A percentile compares a stretch with the other conserved stretches of the same genome.
Evolutionary conservation across 2,329 filamentous ascomycete species (phyloP).

Genomic region (Aspergillus phoenicis): DNA sequence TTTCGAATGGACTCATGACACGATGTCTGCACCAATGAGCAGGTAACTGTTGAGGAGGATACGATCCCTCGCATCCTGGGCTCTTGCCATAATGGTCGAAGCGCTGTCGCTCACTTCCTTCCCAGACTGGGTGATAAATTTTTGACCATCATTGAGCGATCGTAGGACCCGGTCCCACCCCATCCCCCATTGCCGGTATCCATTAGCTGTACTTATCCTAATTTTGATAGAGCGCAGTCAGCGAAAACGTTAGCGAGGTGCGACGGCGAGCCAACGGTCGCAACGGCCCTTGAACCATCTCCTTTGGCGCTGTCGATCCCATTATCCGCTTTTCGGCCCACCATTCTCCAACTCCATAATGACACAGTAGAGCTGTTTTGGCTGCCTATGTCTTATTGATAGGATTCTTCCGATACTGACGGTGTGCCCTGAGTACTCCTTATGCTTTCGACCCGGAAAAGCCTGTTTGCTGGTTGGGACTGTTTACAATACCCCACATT

Average conservation of each 20-base stretch:
- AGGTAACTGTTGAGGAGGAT: constrained; percentile 23
- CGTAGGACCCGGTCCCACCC: constrained; percentile 22
- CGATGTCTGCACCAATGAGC: background rate
- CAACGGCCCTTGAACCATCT: constrained; percentile 20
- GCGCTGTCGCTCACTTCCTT: constrained; percentile 28
- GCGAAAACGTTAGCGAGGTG: constrained; percentile 11
- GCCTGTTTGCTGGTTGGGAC: background rate
- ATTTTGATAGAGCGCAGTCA: constrained; percentile 1
- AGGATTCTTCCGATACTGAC: background rate
- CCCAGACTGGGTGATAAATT: constrained; percentile 27
- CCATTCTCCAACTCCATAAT: constrained; percentile 17
- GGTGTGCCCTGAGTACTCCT: background rate
- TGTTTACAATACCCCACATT: background rate
- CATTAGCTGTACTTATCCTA: constrained; percentile 2
- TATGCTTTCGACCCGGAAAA: background rate
- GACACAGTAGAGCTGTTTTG: constrained; percentile 7
- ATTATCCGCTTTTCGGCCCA: constrained; percentile 13
- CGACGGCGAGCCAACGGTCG: constrained; percentile 15
- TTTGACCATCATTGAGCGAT: constrained; percentile 34
- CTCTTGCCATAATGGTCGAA: constrained; percentile 31
- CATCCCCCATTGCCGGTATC: constrained; percentile 3
- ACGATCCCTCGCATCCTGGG: constrained; percentile 29
- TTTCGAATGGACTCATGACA: constrained; percentile 5
- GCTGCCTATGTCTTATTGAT: background rate
- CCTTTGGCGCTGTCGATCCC: constrained; percentile 22